phyloP scores from a whole-genome alignment of 2,329 filamentous ascomycete species.

The Colletotrichum liriopes region DNA sequence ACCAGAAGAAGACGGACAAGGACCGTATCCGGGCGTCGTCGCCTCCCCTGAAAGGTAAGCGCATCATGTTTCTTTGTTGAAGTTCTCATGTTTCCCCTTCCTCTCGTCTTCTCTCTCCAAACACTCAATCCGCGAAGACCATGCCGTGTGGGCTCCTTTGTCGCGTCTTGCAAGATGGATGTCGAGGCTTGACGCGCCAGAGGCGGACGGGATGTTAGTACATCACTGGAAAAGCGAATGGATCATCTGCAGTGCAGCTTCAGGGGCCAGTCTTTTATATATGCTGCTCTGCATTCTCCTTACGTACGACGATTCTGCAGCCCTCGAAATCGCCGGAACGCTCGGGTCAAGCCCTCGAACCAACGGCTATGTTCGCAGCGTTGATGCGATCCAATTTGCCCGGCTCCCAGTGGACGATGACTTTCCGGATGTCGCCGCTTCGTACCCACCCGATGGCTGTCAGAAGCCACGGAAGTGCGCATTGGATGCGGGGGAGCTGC shows the following conservation, averaged over 20 bases:
- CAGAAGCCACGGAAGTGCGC: background rate
- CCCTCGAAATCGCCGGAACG: constrained; percentile 17
- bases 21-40: constrained; percentile 62
- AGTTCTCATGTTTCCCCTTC: background rate
- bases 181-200: background rate
- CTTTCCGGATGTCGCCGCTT: constrained; percentile 5
- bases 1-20: constrained; percentile 61
- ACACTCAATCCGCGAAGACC: background rate
- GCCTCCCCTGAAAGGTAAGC: constrained; percentile 67
- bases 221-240: constrained; percentile 12
- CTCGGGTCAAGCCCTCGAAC: constrained; percentile 4
- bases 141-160: no score
- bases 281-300: constrained; percentile 10
- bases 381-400: constrained; percentile 1
- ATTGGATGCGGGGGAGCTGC: constrained; percentile 29
- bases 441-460: constrained; percentile 18
- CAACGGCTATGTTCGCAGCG: background rate
- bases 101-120: no score
- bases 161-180: background rate
- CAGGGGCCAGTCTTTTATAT: background rate
- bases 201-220: background rate
- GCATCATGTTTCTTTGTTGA: constrained; percentile 22
- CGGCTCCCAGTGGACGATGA: background rate
- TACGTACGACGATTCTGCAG: constrained; percentile 18
- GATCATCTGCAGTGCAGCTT: constrained; percentile 26